phyloP scores from a whole-genome alignment of 768 basidiomycete species.

The Pleurotus giganteus region DNA sequence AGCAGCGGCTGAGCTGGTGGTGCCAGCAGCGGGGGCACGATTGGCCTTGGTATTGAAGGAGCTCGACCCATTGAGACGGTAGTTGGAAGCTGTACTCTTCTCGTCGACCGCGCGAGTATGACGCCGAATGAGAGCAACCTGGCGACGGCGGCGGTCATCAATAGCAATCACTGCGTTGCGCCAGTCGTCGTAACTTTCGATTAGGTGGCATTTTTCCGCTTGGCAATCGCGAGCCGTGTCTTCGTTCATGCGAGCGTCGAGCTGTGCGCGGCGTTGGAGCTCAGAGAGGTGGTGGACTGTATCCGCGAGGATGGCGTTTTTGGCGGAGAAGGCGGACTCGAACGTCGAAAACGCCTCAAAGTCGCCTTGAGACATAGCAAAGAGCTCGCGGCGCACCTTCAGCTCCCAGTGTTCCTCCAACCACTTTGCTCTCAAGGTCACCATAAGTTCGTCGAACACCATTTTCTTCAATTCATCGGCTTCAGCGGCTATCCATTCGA shows the following conservation, averaged over 20 bases:
- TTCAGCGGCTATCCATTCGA: too few species aligned
- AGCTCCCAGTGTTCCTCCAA: too few species aligned
- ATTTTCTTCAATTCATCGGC: too few species aligned
- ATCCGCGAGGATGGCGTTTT: slow-evolving; percentile 17
- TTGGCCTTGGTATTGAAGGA: background rate
- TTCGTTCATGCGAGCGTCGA: background rate
- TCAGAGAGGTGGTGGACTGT: background rate
- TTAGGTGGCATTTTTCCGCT: background rate
- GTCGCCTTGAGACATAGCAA: too few species aligned
- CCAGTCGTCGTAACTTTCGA: background rate
- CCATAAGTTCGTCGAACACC: too few species aligned
- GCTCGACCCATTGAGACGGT: background rate
- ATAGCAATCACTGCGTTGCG: background rate
- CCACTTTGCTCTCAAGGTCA: too few species aligned
- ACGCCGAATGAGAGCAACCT: background rate
- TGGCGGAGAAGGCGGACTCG: slow-evolving; percentile 6
- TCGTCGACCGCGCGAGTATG: background rate
- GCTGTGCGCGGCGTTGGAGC: background rate
- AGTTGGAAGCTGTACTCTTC: background rate
- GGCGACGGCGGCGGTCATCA: background rate
- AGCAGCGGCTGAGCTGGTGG: background rate
- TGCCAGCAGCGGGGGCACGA: background rate
- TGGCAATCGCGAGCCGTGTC: background rate
- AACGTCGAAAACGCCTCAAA: too few species aligned
- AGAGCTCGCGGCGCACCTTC: too few species aligned